Base-by-base conservation (phyloP, 106 monocot genomes). In the Dendrobium officinale region DNA sequence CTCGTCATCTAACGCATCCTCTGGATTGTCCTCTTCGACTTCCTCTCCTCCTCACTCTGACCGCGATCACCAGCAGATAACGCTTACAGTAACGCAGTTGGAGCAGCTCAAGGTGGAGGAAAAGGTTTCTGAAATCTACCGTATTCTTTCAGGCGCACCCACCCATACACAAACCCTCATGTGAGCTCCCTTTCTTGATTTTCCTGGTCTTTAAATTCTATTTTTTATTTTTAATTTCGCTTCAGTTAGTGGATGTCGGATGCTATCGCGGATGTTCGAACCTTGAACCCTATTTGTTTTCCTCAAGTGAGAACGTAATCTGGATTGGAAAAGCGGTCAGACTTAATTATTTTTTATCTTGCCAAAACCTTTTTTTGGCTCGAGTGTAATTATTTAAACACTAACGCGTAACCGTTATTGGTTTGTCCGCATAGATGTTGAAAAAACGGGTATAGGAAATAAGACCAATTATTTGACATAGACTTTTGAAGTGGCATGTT, bases 101-200 rank as follows among this genome's bases (percentile, higher is more conserved):
- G 89, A 94, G 74, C 97, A 97, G 83, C 59, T 77, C 42, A 82
- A 66, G 42, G 89, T 92, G 78, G 92, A 97, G 82, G 75, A 72
- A 40, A 92, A 82, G 79, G 90, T 92, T 31, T 80, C 81, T 47
- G 91, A 89, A 41, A 98, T 98, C 79, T 92, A 88, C 79, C 76
- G 79, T 9, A 56, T 88, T 80, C 87, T 95, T 78, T 40, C 31
- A 77, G 89, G 83, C 67, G 86, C 84, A 68, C 44, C 92, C 47
- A 79, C 91, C 20, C 84, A 82, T 51, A 88, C 89, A 29, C 85
- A 85, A 79, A 84, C 90, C 15, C 43, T 89, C 84, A 89, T 91
- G 94, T 92, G 85, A 85, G 78, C 44, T 41, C 55, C 22, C 19
- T 27, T 22, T 48, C 42, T 41, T 37, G 16, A 43, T 55, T 1